A percentile compares a stretch with the other conserved stretches of the same genome.
Evolutionary conservation across 2,329 filamentous ascomycete genomes (phyloP).

Genomic region (Orbilia javanica): DNA sequence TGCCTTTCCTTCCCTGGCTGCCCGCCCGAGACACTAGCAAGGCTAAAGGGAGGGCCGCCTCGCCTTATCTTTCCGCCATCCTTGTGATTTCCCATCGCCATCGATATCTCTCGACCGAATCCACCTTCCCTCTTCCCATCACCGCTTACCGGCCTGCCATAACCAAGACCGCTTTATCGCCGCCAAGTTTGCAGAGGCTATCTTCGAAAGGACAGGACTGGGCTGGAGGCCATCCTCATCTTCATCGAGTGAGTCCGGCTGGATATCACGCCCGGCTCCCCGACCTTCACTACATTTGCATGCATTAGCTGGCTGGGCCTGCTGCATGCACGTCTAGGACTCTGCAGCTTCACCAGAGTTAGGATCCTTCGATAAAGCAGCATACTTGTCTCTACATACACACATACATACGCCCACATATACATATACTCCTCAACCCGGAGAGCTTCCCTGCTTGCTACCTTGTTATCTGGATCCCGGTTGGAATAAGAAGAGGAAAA

Average conservation of each 20-base stretch:
- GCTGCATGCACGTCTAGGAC: constrained; percentile 54
- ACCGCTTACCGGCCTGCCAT: neutral
- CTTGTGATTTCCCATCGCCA: constrained; percentile 37
- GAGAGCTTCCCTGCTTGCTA: constrained; percentile 1
- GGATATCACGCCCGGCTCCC: constrained; percentile 35
- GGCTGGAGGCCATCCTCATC: constrained; percentile 37
- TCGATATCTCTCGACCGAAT: constrained; percentile 3
- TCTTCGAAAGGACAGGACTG: constrained; percentile 3
- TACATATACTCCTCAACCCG: neutral
- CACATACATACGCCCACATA: constrained; percentile 3
- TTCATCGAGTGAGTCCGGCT: constrained; percentile 48
- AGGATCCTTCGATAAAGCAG: constrained; percentile 9
- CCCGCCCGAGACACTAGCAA: neutral
- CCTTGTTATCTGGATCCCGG: constrained; percentile 13
- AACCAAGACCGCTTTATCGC: constrained; percentile 11
- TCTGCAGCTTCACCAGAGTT: constrained; percentile 38
- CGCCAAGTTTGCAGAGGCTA: constrained; percentile 33
- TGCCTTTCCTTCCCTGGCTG: no score
- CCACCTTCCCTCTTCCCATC: constrained; percentile 14
- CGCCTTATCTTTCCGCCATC: constrained; percentile 51
- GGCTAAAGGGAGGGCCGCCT: constrained; percentile 24
- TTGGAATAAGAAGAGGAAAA: neutral
- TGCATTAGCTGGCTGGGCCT: constrained; percentile 56
- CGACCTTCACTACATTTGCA: constrained; percentile 40
- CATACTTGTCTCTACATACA: constrained; percentile 3